Percentiles rank a stretch among this genome's conserved stretches.
These are phyloP conservation scores for Arbutus unedo DNA, from an alignment of 148 eudicot genomes.

Conservation along the genomic window DNA sequence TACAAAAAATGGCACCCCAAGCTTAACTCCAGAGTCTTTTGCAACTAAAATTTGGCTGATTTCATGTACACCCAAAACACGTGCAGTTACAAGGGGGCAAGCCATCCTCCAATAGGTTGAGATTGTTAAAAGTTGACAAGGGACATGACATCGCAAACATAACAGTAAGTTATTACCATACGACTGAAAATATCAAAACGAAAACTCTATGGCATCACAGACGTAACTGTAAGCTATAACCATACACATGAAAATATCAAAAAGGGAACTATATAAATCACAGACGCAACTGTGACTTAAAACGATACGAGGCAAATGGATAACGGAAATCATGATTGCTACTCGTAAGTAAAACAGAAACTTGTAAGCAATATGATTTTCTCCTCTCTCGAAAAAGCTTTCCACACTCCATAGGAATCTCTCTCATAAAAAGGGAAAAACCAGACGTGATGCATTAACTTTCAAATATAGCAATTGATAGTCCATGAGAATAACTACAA, in stretches of 20 bases:
- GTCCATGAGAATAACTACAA: not conserved
- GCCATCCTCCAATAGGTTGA: conserved; percentile 71
- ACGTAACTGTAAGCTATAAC: not conserved
- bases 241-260: too few species aligned
- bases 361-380: not conserved
- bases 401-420: not conserved
- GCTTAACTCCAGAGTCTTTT: conserved; percentile 63
- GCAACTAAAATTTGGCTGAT: conserved; percentile 80
- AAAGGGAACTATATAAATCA: too few species aligned
- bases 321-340: not conserved
- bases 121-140: conserved; percentile 83
- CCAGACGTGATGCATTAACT: not conserved
- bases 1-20: conserved; percentile 83
- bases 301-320: not conserved
- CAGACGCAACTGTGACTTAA: too few species aligned
- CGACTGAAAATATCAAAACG: not conserved
- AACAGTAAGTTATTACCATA: not conserved
- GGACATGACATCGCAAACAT: conserved; percentile 21
- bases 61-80: conserved; percentile 80
- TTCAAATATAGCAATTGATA: not conserved
- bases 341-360: not conserved
- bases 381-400: not conserved
- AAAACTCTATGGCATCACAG: not conserved
- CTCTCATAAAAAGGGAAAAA: not conserved
- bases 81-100: conserved; percentile 89